Base-by-base conservation (phyloP, 257 asterid species). In the Rehmannia glutinosa region DNA sequence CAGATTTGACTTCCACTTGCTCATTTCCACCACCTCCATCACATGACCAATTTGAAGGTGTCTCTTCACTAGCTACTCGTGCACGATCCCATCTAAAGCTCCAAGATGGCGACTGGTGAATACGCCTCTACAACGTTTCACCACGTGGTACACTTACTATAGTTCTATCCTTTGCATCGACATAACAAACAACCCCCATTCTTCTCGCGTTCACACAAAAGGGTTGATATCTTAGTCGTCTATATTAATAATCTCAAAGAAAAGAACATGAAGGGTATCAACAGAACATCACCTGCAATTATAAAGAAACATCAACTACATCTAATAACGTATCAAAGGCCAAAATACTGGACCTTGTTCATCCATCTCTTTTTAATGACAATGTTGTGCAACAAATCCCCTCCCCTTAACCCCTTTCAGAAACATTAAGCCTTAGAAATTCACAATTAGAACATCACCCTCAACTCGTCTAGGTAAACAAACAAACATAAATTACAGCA, bases 171-270 rank as follows among this genome's bases (percentile, higher is more conserved):
- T 77, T 85, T 50, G 88, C 85, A 73, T 91, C 91, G 25, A 87
- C 87, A 73, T 95, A 90, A 73, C 97, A 89, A 52, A 82, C 96
- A 60, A 92, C 82, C 42, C 96, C 96, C 96, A 89, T 89, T 51
- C 69, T 78, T 74, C 64, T 60, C 78, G 69, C 27, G 35, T 39
- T 61, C 36, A 5, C 15, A 16, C 60, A 24, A 28, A 68, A 69
- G 23, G 51, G 43, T 39, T 35, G 19, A 49, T 60, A 49, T 30
- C 30, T 35, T 61, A 68, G 54, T 52, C 69, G 33, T 66, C 38
- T 53, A 45, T 61, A 67, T 47, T 20, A 56, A 62, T 38, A 47
- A 24, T 49, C 76, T 30, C 62, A 8, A 13, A 59, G 33, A 12
- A 63, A 66, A 38, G n/a, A n/a, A 23, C 21, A 38, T 25, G 46